Percentiles rank a stretch among this genome's conserved stretches.
Conservation (phyloP, 768 basidiomycete species). For the Lactifluus rugatus region DNA sequence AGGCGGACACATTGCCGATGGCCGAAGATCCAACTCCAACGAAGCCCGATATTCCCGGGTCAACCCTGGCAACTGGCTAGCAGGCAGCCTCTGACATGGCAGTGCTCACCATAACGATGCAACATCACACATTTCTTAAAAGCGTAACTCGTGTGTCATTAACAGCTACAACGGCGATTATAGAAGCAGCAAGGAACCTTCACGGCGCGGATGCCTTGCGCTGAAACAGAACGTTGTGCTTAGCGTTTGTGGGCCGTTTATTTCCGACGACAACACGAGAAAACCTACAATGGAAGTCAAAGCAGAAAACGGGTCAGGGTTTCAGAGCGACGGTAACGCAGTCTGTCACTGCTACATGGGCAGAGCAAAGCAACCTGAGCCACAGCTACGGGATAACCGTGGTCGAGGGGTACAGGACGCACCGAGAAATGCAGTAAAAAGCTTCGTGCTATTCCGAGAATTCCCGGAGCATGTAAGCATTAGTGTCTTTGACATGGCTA, state of each 20-base stretch:
- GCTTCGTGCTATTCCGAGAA: neutral
- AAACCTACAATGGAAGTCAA: neutral
- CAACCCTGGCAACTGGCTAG: too few relatives aligned
- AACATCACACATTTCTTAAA: neutral
- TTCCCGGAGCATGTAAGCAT: neutral
- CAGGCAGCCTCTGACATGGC: neutral
- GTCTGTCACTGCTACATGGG: neutral
- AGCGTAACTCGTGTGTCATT: slow-evolving; percentile 3
- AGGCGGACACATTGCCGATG: slow-evolving; percentile 6
- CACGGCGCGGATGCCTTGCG: neutral
- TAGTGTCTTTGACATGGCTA: too few relatives aligned
- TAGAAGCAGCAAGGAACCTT: neutral
- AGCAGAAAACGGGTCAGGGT: neutral
- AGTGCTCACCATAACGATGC: neutral
- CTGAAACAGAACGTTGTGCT: neutral
- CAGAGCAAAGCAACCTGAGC: neutral
- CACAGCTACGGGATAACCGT: neutral
- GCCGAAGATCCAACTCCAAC: neutral
- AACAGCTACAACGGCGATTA: slow-evolving; percentile 2
- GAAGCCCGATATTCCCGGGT: slow-evolving; percentile 7
- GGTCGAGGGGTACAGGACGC: neutral
- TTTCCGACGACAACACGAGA: neutral
- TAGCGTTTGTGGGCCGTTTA: neutral
- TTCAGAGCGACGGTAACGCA: neutral
- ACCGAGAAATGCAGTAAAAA: neutral